Evolutionary conservation across 2,329 filamentous ascomycete species (phyloP), one percentile per base, ranked within the genome.

Genomic region (Paecilomyces formosus): DNA sequence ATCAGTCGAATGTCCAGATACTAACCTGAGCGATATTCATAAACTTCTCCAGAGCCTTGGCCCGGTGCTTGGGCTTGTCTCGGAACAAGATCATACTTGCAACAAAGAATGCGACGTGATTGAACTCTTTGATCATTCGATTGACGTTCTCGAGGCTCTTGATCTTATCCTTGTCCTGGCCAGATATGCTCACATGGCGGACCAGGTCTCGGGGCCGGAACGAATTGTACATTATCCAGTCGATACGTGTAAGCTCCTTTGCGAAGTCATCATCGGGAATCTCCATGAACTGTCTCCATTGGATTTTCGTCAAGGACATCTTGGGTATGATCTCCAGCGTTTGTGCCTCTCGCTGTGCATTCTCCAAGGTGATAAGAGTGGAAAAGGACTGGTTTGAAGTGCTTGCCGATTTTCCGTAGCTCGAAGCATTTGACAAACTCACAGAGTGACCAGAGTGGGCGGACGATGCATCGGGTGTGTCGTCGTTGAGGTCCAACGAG

Each of bases 171-270:
- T 76, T 76, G 53, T 76, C 73, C 4, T 70, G 64, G 1, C 72
- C 70, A 0, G 87, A 85, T 53, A 97, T 78, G 68, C 88, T 94
- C 63, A 97, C 92, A 70, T 97, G 90, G 3, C 94, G 88, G 50
- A 97, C 88, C 54, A 97, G 85, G 74, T 99, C 94, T 59, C 94
- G 89, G 57, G 96, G 89, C 26, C 91, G 87, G 61, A 97, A 96
- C 1, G 92, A 92, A 56, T 90, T 95, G 73, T 97, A 97, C 88
- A 97, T 94, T 72, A 95, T 87, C 93, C 93, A 97, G 75, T 99
- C 94, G 57, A 99, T 96, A 61, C 93, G 84, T 3, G 94, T 97
- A 68, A 99, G 83, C 73, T 99, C 94, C 60, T 88, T 87, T 15
- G 93, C 93, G 64, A 97, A 88, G 54, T 91, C 85, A 61, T 96